Percentiles rank a stretch among this genome's conserved stretches.
These are phyloP conservation scores for Coniferiporia sulphurascens DNA, from an alignment of 1,284 basidiomycete genomes.

Conservation along the genomic window DNA sequence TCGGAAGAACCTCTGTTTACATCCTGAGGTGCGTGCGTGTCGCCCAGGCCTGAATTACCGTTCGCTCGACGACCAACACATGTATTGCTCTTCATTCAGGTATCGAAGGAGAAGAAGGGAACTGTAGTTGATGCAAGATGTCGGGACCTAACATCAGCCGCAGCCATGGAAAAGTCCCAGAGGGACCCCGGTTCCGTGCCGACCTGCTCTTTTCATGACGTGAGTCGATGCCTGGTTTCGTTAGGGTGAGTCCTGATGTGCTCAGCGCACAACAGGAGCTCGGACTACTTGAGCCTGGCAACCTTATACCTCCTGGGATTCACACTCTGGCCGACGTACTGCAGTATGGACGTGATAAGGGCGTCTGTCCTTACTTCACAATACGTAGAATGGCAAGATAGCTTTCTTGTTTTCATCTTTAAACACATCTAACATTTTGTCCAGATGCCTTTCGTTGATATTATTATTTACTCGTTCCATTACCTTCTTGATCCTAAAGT, in stretches of 20 bases:
- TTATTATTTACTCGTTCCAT: conserved; percentile 99
- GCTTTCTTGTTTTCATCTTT: not conserved
- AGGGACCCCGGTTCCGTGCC: conserved; percentile 89
- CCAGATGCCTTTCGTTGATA: conserved; percentile 91
- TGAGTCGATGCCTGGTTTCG: conserved; percentile 30
- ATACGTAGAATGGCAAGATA: conserved; percentile 87
- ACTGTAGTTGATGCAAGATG: conserved; percentile 96
- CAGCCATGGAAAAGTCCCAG: conserved; percentile 81
- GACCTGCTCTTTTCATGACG: conserved; percentile 95
- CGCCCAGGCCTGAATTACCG: not conserved
- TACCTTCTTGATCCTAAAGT: conserved; percentile 99
- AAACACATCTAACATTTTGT: not conserved
- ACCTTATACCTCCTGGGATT: conserved; percentile 82
- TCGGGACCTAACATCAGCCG: conserved; percentile 89
- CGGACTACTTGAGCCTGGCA: conserved; percentile 78
- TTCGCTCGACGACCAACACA: too few species aligned
- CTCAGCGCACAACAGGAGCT: conserved; percentile 51
- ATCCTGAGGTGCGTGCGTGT: conserved; percentile 75
- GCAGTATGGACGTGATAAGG: conserved; percentile 82
- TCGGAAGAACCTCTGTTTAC: conserved; percentile 95
- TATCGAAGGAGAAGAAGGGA: conserved; percentile 96
- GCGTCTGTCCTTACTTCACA: conserved; percentile 94
- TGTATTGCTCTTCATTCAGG: conserved; percentile 41
- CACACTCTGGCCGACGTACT: conserved; percentile 95
- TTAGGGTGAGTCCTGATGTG: not conserved